These are phyloP conservation scores for Corylus heterophylla DNA, from an alignment of 306 rosid species.

Conservation along the genomic window DNA sequence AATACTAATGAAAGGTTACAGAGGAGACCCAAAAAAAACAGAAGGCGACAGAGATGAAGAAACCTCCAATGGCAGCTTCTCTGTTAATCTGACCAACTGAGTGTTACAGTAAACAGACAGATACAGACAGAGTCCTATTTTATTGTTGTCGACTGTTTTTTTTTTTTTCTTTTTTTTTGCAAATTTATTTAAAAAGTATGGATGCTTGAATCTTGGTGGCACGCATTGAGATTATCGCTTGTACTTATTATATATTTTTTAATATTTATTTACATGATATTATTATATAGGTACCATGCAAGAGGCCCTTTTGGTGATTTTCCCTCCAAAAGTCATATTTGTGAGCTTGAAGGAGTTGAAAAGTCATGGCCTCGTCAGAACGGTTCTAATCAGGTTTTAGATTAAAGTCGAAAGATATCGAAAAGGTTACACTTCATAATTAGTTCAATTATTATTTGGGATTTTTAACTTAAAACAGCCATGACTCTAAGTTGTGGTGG, in stretches of 20 bases:
- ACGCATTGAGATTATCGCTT: slow-evolving; percentile 17
- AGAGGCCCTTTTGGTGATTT: not conserved
- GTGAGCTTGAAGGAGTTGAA: slow-evolving; percentile 25
- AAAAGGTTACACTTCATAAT: slow-evolving; percentile 15
- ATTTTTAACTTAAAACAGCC: too few species aligned
- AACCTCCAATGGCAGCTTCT: slow-evolving; percentile 27
- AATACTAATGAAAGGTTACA: not conserved
- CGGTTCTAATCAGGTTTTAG: not conserved
- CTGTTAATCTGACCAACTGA: not conserved
- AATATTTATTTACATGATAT: not conserved
- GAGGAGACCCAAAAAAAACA: not conserved
- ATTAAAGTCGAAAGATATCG: not conserved
- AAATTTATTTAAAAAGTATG: not conserved
- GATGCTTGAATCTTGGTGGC: not conserved
- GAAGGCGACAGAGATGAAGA: not conserved
- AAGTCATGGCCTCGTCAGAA: slow-evolving; percentile 31
- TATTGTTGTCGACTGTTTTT: not conserved
- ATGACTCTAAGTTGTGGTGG: too few species aligned
- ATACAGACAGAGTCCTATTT: not conserved
- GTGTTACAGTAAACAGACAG: not conserved
- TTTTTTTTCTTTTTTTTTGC: not conserved
- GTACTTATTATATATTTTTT: not conserved
- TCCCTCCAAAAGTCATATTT: slow-evolving; percentile 31
- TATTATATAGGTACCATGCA: not conserved
- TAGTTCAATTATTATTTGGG: not conserved